These are phyloP conservation scores for Sphagnum tenellum DNA, from an alignment of 225 moss, liverwort and hornwort genomes.

Conservation along the genomic window DNA sequence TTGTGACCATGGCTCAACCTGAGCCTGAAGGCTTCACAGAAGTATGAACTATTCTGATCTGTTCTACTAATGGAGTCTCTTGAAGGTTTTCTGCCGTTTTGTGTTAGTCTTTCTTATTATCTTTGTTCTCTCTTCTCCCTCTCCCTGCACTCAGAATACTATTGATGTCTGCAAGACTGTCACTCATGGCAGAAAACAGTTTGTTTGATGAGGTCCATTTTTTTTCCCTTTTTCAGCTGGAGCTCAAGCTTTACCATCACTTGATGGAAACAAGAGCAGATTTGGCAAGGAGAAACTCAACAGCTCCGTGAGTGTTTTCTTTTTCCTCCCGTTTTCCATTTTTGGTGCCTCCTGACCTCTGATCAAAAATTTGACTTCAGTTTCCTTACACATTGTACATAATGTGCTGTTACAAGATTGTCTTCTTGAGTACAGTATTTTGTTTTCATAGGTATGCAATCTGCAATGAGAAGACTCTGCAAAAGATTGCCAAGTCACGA, in stretches of 20 bases:
- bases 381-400: too few species aligned
- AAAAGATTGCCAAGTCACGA: slow-evolving; percentile 62
- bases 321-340: neutral
- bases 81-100: too few species aligned
- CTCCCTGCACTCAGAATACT: too few species aligned
- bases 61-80: too few species aligned
- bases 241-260: slow-evolving; percentile 50
- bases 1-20: slow-evolving; percentile 23
- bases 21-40: slow-evolving; percentile 52
- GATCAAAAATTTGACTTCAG: too few species aligned
- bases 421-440: neutral
- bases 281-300: slow-evolving; percentile 56
- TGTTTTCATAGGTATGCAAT: slow-evolving; percentile 50
- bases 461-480: slow-evolving; percentile 61
- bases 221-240: slow-evolving; percentile 30
- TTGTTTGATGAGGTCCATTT: too few species aligned
- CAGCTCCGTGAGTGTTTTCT: slow-evolving; percentile 60
- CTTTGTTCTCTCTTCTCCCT: too few species aligned
- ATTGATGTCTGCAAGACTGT: too few species aligned
- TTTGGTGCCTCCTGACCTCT: neutral
- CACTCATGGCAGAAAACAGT: too few species aligned
- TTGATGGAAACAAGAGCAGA: slow-evolving; percentile 54
- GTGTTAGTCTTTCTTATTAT: too few species aligned
- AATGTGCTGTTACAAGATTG: too few species aligned
- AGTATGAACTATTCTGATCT: slow-evolving; percentile 16